These are phyloP conservation scores for Ganoderma multipileum DNA, from an alignment of 1,284 basidiomycete genomes.

Conservation along the genomic window DNA sequence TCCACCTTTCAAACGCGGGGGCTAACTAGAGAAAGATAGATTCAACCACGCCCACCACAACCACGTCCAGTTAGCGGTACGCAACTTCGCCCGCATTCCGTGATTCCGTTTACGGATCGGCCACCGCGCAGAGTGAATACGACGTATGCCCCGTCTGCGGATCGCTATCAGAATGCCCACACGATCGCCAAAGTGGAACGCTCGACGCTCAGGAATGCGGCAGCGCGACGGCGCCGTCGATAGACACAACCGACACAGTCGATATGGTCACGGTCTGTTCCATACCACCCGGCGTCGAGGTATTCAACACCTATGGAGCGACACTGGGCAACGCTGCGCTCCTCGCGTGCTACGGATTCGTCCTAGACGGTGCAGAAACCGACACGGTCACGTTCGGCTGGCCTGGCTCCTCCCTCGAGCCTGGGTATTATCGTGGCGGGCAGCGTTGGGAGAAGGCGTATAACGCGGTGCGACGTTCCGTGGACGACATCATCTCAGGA, in stretches of 20 bases:
- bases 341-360: conserved; percentile 79
- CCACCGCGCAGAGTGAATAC: conserved; percentile 70
- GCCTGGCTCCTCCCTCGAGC: conserved; percentile 42
- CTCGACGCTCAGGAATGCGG: not conserved
- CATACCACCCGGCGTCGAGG: conserved; percentile 62
- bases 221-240: not conserved
- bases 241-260: conserved; percentile 46
- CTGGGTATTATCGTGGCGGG: not conserved
- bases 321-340: conserved; percentile 74
- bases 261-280: conserved; percentile 70
- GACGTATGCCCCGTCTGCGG: conserved; percentile 87
- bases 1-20: conserved; percentile 26
- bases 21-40: conserved; percentile 44
- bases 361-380: conserved; percentile 67
- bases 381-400: conserved; percentile 57
- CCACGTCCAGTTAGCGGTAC: conserved; percentile 80
- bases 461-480: not conserved
- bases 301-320: conserved; percentile 90
- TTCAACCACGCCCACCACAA: conserved; percentile 86
- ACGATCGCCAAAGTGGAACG: conserved; percentile 57
- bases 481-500: not conserved
- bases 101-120: not conserved
- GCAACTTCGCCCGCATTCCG: conserved; percentile 13
- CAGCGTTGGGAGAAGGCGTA: not conserved
- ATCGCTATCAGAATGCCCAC: conserved; percentile 72